Evolutionary conservation across 257 asterid genomes (phyloP).

Genomic region (Nicotiana undulata): DNA sequence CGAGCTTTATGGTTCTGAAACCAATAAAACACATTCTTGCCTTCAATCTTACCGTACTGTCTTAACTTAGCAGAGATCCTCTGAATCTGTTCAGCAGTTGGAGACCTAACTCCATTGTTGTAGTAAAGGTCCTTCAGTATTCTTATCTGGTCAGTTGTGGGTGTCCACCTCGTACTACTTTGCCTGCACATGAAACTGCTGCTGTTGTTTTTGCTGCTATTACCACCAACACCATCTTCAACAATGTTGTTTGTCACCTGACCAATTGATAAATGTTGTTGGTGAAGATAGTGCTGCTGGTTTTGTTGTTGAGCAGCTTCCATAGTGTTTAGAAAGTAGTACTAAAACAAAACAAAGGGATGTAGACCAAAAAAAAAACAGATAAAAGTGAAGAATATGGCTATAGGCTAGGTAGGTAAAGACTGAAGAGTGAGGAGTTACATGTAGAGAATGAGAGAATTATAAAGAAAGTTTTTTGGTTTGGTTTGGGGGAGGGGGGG

Average conservation of each 20-base stretch:
- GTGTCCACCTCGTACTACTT: conserved; percentile 93
- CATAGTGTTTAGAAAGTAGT: conserved; percentile 19
- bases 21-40: conserved; percentile 96
- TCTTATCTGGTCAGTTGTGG: conserved; percentile 86
- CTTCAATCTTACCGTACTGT: conserved; percentile 97
- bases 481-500: not conserved
- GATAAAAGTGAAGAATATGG: not conserved
- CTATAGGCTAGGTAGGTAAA: not conserved
- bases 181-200: conserved; percentile 55
- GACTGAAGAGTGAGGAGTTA: not conserved
- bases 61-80: conserved; percentile 76
- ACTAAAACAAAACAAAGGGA: conserved; percentile 8
- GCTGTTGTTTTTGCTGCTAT: conserved; percentile 4
- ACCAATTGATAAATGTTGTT: conserved; percentile 9
- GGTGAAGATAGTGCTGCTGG: conserved; percentile 15
- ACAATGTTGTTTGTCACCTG: not conserved
- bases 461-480: not conserved
- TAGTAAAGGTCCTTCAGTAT: conserved; percentile 90
- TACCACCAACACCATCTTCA: conserved; percentile 21
- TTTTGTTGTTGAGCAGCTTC: conserved; percentile 26
- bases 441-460: not conserved
- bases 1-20: conserved; percentile 98
- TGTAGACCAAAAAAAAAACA: not conserved
- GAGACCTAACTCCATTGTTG: conserved; percentile 94
- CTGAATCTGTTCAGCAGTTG: conserved; percentile 92